Evolutionary conservation across 2,329 filamentous ascomycete genomes (phyloP).

Genomic region (Dothidotthia symphoricarpi): DNA sequence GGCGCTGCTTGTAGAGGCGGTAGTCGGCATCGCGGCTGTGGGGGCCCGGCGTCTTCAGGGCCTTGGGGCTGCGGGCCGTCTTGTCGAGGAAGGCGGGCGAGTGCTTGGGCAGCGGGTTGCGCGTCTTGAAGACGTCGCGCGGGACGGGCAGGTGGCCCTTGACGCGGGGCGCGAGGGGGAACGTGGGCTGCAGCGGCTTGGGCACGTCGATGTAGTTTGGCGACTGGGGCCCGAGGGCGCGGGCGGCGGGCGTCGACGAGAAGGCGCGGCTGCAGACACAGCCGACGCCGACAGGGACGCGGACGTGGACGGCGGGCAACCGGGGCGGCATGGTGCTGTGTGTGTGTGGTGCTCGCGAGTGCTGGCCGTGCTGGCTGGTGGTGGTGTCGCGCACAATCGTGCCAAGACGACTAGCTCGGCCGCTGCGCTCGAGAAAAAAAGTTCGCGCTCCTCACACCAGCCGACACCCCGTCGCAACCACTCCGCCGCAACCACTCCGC

Average conservation of each 20-base stretch:
- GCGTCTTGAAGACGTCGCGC: constrained; percentile 67
- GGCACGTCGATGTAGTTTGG: constrained; percentile 85
- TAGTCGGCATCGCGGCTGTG: constrained; percentile 48
- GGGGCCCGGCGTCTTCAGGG: constrained; percentile 35
- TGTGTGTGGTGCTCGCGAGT: constrained; percentile 4
- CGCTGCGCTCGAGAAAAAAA: constrained; percentile 19
- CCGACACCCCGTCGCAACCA: constrained; percentile 12
- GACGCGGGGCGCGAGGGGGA: constrained; percentile 49
- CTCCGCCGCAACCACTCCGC: constrained; percentile 7
- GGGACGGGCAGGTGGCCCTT: constrained; percentile 84
- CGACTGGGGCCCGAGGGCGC: constrained; percentile 73
- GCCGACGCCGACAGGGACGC: constrained; percentile 17
- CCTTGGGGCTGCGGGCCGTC: constrained; percentile 57
- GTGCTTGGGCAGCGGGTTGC: constrained; percentile 52
- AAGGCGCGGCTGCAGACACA: constrained; percentile 37
- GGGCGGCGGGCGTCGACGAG: constrained; percentile 46
- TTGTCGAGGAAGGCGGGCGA: constrained; percentile 59
- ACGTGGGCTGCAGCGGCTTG: constrained; percentile 68
- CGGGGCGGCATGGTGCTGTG: constrained; percentile 42
- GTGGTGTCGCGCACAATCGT: constrained; percentile 17
- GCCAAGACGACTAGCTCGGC: constrained; percentile 23
- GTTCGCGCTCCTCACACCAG: constrained; percentile 12
- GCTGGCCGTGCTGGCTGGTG: constrained; percentile 10
- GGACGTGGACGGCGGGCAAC: constrained; percentile 35
- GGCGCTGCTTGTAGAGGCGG: constrained; percentile 65